Evolutionary conservation across 345 rosid species (phyloP).

Genomic region (Lumnitzera littorea): DNA sequence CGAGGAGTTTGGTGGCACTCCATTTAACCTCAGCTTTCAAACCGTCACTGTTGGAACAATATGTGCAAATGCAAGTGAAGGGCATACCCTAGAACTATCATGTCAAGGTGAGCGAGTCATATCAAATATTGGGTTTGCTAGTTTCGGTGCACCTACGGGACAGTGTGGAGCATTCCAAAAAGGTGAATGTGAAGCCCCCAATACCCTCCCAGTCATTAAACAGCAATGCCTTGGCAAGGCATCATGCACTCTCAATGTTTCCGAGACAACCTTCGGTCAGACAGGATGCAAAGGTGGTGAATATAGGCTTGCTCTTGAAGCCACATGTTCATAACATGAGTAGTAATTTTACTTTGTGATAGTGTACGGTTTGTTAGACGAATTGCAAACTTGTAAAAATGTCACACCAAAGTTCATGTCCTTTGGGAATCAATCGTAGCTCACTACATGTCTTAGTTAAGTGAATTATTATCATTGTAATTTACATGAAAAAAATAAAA

Average conservation of each 20-base stretch:
- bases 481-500: too few species aligned
- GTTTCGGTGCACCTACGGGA: constrained; percentile 33
- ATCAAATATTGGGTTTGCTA: constrained; percentile 26
- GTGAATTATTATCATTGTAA: too few species aligned
- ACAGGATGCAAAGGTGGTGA: constrained; percentile 9
- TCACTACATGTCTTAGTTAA: too few species aligned
- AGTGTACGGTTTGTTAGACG: too few species aligned
- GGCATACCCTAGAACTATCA: constrained; percentile 19
- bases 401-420: too few species aligned
- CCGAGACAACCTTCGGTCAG: constrained; percentile 18
- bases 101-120: constrained; percentile 23
- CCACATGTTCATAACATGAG: constrained; percentile 8
- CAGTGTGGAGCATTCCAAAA: constrained; percentile 17
- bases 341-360: too few species aligned
- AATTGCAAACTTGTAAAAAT: too few species aligned
- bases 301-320: constrained; percentile 23
- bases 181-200: constrained; percentile 11
- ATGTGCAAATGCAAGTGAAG: constrained; percentile 24
- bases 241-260: constrained; percentile 16
- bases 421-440: too few species aligned
- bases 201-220: constrained; percentile 2
- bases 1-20: constrained; percentile 44
- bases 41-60: constrained; percentile 22
- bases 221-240: constrained; percentile 25
- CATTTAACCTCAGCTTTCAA: constrained; percentile 17